Evolutionary conservation across 441 rosid genomes (phyloP).

Genomic region (Breynia disticha): DNA sequence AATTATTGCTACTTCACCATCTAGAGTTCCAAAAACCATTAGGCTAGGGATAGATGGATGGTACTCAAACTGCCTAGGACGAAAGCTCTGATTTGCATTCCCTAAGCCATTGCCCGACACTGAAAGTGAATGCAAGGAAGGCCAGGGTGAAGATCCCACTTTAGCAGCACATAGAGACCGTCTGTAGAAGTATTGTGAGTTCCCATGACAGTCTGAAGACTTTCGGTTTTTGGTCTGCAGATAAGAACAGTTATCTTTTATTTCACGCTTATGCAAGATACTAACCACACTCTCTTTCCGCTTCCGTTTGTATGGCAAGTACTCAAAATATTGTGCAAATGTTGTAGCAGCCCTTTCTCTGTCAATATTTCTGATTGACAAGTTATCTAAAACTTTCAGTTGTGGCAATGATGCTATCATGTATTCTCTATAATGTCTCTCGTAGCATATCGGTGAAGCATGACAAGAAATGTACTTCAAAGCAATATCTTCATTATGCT

Average conservation of each 20-base stretch:
- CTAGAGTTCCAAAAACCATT: conserved; percentile 85
- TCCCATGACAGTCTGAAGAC: conserved; percentile 27
- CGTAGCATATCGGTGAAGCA: conserved; percentile 84
- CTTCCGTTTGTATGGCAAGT: conserved; percentile 62
- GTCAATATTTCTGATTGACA: conserved; percentile 59
- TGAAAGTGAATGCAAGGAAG: conserved; percentile 58
- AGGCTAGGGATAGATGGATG: conserved; percentile 67
- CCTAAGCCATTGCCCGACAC: conserved; percentile 28
- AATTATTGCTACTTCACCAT: conserved; percentile 81
- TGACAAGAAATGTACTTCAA: conserved; percentile 46
- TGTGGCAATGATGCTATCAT: conserved; percentile 72
- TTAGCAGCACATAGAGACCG: conserved; percentile 85
- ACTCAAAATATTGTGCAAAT: conserved; percentile 58
- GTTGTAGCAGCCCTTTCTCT: conserved; percentile 51
- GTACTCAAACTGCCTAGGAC: conserved; percentile 94
- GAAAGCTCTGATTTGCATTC: conserved; percentile 36
- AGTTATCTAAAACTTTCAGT: conserved; percentile 63
- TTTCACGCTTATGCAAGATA: conserved; percentile 67
- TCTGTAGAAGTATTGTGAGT: conserved; percentile 43
- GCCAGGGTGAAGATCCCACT: conserved; percentile 77
- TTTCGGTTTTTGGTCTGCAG: conserved; percentile 18
- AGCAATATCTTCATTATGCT: conserved; percentile 30
- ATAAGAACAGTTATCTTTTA: conserved; percentile 30
- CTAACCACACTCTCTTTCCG: conserved; percentile 58
- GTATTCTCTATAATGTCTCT: conserved; percentile 79